These are phyloP conservation scores for Sophora flavescens DNA, from an alignment of 306 rosid genomes.

Conservation along the genomic window DNA sequence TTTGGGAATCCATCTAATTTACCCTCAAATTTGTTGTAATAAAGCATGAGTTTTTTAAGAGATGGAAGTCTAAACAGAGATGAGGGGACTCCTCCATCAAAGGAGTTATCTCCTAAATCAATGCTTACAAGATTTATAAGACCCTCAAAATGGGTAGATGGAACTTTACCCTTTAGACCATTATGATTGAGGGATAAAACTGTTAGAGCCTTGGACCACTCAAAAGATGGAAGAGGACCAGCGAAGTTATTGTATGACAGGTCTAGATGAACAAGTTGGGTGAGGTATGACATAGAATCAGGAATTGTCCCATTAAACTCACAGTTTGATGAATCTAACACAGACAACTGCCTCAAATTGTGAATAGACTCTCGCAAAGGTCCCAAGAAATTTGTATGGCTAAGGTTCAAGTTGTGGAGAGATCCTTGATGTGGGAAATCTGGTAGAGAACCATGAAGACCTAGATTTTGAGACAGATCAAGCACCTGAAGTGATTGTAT, in stretches of 20 bases:
- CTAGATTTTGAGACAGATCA: slow-evolving; percentile 42
- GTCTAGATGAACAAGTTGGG: slow-evolving; percentile 45
- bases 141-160: slow-evolving; percentile 29
- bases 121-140: slow-evolving; percentile 29
- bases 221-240: slow-evolving; percentile 55
- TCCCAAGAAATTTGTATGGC: slow-evolving; percentile 47
- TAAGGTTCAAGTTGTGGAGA: slow-evolving; percentile 15
- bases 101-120: slow-evolving; percentile 33
- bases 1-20: neutral
- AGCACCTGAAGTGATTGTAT: slow-evolving; percentile 41
- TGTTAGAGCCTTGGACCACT: slow-evolving; percentile 40
- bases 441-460: slow-evolving; percentile 50
- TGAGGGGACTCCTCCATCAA: slow-evolving; percentile 33
- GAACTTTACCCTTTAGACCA: neutral
- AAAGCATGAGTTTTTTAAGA: slow-evolving; percentile 18
- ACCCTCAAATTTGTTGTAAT: slow-evolving; percentile 6
- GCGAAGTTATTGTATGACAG: slow-evolving; percentile 46
- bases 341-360: slow-evolving; percentile 41
- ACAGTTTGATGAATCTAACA: slow-evolving; percentile 42
- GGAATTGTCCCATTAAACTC: slow-evolving; percentile 51
- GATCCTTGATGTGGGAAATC: slow-evolving; percentile 37
- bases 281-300: slow-evolving; percentile 37
- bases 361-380: slow-evolving; percentile 28
- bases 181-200: slow-evolving; percentile 32
- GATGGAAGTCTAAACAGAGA: slow-evolving; percentile 24